Evolutionary conservation across 148 eudicot genomes (phyloP), one percentile per base, ranked within the genome.

Genomic region (Agrostemma githago): DNA sequence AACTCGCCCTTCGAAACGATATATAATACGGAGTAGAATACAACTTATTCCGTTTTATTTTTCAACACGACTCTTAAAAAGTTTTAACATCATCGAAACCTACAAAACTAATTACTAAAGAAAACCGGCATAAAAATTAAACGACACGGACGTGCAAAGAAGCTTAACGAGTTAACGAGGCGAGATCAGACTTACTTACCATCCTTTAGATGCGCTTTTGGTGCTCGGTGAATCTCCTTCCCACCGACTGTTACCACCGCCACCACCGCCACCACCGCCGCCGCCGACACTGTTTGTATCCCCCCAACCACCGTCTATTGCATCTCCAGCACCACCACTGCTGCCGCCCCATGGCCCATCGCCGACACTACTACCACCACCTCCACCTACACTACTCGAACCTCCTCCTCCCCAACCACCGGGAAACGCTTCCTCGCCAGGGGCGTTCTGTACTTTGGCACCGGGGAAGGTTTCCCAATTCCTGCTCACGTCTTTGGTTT

Each of bases 371-470:
- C 41, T 37, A 63, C n/a, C 5, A 17, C 42, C 43, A 16, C 40
- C 43, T 3, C n/a, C 68, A 14, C 38, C 48, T 12, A 3, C 54
- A 9, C 15, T 76, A 59, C 83, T 76, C 14, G 85, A 79, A 40
- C 34, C 34, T 12, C 56, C n/a, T n/a, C n/a, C 56, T 51, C 86
- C 80, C 90, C 92, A 88, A n/a, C 90, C 84, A 70, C 92, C 91
- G 14, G 91, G 92, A 75, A 92, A 89, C n/a, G 96, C 87, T 76
- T 89, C 96, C 74, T 86, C 81, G 41, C 90, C 92, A 2, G 96
- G 96, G 56, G 96, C 90, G 73, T 88, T 88, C 19, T 93, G 89
- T 48, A 86, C 89, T 81, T 89, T 88, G 34, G 92, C 92, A 58
- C 98, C 96, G 8, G 98, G 89, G 68, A 92, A 90, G 74, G 82